Base-by-base conservation (phyloP, 2,329 filamentous ascomycete species). In the Tolypocladium cylindrosporum region DNA sequence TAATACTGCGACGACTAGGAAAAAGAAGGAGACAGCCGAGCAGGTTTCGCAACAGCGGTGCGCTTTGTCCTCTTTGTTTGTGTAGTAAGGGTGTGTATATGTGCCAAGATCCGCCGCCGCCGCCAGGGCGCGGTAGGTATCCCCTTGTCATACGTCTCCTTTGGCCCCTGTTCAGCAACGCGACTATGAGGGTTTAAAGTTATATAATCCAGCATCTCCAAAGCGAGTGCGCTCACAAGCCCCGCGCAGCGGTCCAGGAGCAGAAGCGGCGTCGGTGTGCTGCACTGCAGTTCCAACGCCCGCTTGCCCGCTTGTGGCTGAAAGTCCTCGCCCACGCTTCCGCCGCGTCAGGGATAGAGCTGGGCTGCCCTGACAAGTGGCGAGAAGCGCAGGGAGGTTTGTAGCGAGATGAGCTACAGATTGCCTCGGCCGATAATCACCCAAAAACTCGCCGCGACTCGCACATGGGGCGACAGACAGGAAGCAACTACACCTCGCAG, bases 1-100 rank as follows among this genome's bases (percentile, higher is more conserved):
- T 75, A 75, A 68, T 75, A 75, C 67, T 72, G 68, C 69, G 69
- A 69, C 65, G 63, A 72, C 69, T 70, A 73, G 66, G 62, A 65
- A 70, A 67, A 71, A 27, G n/a, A 69, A 16, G 39, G 43, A 54
- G 31, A 39, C 56, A 54, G 52, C 54, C 68, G 67, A 72, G 69
- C 71, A 73, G 70, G 70, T 67, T 64, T 67, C 34, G 61, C 66
- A 68, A 65, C 65, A 70, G 57, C 59, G 59, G 64, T 67, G 67
- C 67, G 69, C 68, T 70, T 71, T 71, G 64, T 69, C 65, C 67
- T 71, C 68, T 66, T 67, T 67, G 63, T 60, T 62, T 66, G 64
- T 65, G 63, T 66, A 66, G 61, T 24, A 50, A 36, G 24, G n/a
- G 24, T 4, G 43, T 51, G 37, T 45, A 45, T 41, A 36, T 55